These are phyloP conservation scores for Syncephalastrum racemosum DNA, from an alignment of 371 early-diverging fungal genomes.

Conservation along the genomic window DNA sequence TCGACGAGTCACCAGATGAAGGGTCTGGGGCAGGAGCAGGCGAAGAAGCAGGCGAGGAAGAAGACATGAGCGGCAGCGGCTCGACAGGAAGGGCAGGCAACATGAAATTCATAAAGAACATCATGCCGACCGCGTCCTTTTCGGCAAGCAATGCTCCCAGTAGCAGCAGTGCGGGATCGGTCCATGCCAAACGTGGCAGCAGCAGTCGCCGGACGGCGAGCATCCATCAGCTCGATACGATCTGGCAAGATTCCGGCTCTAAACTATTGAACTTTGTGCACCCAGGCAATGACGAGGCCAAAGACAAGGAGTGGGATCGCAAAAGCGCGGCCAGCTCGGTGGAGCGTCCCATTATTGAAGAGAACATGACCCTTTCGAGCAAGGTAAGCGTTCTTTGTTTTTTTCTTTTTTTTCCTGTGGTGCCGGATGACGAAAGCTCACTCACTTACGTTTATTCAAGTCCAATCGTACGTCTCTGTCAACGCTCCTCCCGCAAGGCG, in stretches of 20 bases:
- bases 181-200: slow-evolving; percentile 17
- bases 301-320: slow-evolving; percentile 25
- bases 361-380: slow-evolving; percentile 26
- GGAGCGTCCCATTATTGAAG: slow-evolving; percentile 19
- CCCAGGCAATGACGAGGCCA: slow-evolving; percentile 15
- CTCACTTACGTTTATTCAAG: slow-evolving; percentile 12
- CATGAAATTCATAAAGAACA: slow-evolving; percentile 37
- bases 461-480: slow-evolving; percentile 47
- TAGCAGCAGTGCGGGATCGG: slow-evolving; percentile 9
- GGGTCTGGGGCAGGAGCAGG: slow-evolving; percentile 6
- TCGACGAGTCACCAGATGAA: slow-evolving; percentile 14
- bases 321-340: slow-evolving; percentile 19
- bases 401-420: no score
- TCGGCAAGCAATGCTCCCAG: slow-evolving; percentile 26
- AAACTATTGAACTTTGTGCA: slow-evolving; percentile 47
- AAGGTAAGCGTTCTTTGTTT: slow-evolving; percentile 19
- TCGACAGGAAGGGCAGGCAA: slow-evolving; percentile 5
- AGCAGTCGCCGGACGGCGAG: slow-evolving; percentile 39
- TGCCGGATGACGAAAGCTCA: background rate
- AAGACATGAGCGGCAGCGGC: background rate
- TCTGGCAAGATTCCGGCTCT: slow-evolving; percentile 48
- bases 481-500: slow-evolving; percentile 23
- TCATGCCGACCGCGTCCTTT: slow-evolving; percentile 33
- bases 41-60: slow-evolving; percentile 13
- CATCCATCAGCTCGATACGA: slow-evolving; percentile 44